Percentiles rank a stretch among this genome's conserved stretches.
These are phyloP conservation scores for Draba incana DNA, from an alignment of 345 rosid genomes.

Conservation along the genomic window DNA sequence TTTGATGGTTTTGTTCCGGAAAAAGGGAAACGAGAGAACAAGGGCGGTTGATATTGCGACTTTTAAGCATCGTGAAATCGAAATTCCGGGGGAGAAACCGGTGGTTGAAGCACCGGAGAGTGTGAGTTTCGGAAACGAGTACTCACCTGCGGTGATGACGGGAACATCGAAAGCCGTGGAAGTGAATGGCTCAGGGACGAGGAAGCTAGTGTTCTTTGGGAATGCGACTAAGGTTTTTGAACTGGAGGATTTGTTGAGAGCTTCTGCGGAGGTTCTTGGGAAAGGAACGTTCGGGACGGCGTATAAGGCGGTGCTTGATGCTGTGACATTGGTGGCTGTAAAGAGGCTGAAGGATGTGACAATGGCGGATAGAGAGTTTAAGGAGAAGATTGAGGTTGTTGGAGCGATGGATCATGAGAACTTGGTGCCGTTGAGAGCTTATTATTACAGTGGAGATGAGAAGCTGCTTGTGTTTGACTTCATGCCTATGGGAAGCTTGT, in stretches of 20 bases:
- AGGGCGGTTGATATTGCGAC: slow-evolving; percentile 69
- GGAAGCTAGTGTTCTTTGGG: slow-evolving; percentile 76
- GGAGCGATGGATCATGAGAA: slow-evolving; percentile 90
- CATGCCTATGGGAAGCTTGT: slow-evolving; percentile 98
- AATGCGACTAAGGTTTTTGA: slow-evolving; percentile 69
- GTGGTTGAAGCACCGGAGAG: slow-evolving; percentile 53
- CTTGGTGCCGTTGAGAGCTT: slow-evolving; percentile 87
- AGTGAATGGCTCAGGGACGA: slow-evolving; percentile 44
- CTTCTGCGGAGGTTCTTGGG: slow-evolving; percentile 96
- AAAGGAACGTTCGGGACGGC: slow-evolving; percentile 99
- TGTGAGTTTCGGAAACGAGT: slow-evolving; percentile 45
- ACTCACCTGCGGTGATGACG: slow-evolving; percentile 45
- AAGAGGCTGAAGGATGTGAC: slow-evolving; percentile 94
- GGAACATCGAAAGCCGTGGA: slow-evolving; percentile 48
- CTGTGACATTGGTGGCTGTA: slow-evolving; percentile 75
- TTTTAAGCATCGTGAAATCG: slow-evolving; percentile 61
- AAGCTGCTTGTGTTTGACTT: slow-evolving; percentile 95
- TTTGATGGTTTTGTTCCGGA: slow-evolving; percentile 63
- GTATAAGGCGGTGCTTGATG: slow-evolving; percentile 89
- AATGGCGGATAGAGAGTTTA: slow-evolving; percentile 69
- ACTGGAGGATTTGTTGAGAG: slow-evolving; percentile 91
- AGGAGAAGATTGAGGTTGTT: slow-evolving; percentile 80
- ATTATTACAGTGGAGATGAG: slow-evolving; percentile 88
- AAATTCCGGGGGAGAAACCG: slow-evolving; percentile 58
- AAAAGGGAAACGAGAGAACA: slow-evolving; percentile 53